A percentile compares a stretch with the other conserved stretches of the same genome.
Evolutionary conservation across 768 basidiomycete genomes (phyloP).

Genomic region (Lanmaoa rubissima): DNA sequence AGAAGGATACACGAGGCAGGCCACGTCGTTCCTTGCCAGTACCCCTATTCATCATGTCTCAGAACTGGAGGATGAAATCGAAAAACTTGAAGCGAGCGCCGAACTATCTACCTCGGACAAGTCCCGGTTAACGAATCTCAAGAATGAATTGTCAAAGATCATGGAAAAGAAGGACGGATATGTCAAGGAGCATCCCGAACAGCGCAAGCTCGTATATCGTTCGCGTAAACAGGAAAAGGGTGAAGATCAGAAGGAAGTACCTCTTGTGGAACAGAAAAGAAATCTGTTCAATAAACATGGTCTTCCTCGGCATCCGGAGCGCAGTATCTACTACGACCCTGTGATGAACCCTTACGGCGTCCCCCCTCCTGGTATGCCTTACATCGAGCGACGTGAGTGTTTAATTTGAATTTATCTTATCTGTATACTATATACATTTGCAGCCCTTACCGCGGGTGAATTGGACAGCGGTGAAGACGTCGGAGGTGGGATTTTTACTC

Average conservation of each 20-base stretch:
- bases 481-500: slow-evolving; percentile 34
- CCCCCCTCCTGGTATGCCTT: slow-evolving; percentile 97
- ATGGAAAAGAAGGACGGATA: slow-evolving; percentile 90
- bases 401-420: background rate
- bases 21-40: background rate
- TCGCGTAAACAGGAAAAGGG: slow-evolving; percentile 44
- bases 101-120: slow-evolving; percentile 52
- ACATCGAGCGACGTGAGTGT: slow-evolving; percentile 76
- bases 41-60: slow-evolving; percentile 8
- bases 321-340: slow-evolving; percentile 90
- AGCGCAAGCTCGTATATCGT: slow-evolving; percentile 79
- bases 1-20: slow-evolving; percentile 87
- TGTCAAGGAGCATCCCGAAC: slow-evolving; percentile 90
- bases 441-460: slow-evolving; percentile 64
- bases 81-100: slow-evolving; percentile 52
- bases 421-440: background rate
- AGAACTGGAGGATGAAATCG: slow-evolving; percentile 85
- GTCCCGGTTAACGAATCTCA: slow-evolving; percentile 66
- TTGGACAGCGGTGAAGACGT: slow-evolving; percentile 61
- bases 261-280: slow-evolving; percentile 46
- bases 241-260: slow-evolving; percentile 41
- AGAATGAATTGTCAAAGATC: slow-evolving; percentile 75
- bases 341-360: slow-evolving; percentile 93
- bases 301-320: slow-evolving; percentile 84
- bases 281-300: slow-evolving; percentile 82